These are phyloP conservation scores for Erythrobasidium yunnanense DNA, from an alignment of 768 basidiomycete genomes.

Conservation along the genomic window DNA sequence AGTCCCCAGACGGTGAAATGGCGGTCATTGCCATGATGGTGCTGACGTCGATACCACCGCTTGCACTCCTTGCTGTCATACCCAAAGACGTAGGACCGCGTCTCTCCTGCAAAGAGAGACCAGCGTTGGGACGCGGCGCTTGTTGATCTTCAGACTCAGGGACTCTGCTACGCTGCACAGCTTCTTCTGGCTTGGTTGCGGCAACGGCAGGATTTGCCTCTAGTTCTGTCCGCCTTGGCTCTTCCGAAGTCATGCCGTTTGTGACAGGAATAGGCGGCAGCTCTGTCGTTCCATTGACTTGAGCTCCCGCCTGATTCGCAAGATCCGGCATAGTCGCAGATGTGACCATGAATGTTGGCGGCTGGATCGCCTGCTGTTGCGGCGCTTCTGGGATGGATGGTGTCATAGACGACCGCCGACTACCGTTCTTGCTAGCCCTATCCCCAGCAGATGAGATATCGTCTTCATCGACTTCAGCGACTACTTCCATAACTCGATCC, in stretches of 20 bases:
- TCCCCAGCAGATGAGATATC: background rate
- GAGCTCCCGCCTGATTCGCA: background rate
- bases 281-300: background rate
- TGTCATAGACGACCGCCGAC: background rate
- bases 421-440: background rate
- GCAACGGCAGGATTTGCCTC: too few relatives aligned
- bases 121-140: too few relatives aligned
- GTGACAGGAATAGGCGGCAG: too few relatives aligned
- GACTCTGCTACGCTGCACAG: too few relatives aligned
- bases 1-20: too few relatives aligned
- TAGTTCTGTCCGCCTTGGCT: too few relatives aligned
- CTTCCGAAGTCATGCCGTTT: too few relatives aligned
- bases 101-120: background rate
- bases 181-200: too few relatives aligned
- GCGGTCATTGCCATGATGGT: background rate
- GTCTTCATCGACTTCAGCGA: slow-evolving; percentile 20
- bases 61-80: background rate
- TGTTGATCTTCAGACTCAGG: background rate
- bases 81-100: background rate
- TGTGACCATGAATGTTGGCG: background rate
- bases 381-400: background rate
- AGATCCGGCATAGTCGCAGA: background rate
- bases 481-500: slow-evolving; percentile 20
- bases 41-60: background rate
- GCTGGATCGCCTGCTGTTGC: background rate